Evolutionary conservation across 768 basidiomycete genomes (phyloP), one percentile per base, ranked within the genome.

Genomic region (Suillus plorans): DNA sequence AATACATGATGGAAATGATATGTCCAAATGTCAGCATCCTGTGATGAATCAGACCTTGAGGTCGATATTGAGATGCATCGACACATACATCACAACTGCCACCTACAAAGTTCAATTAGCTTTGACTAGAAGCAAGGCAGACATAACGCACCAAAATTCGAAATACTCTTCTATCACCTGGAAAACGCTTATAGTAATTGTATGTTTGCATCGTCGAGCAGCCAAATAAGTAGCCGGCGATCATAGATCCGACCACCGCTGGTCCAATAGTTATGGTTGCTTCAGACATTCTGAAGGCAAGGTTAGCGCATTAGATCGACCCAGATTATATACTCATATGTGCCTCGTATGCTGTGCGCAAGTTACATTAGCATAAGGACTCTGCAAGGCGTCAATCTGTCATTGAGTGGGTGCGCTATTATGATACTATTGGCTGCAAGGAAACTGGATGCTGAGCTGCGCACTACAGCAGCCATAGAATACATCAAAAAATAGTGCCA

Each of bases 201-300:
- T 58, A 50, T 4, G 62, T 50, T 63, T 66, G 62, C 36, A 66
- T 10, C 13, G 56, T 50, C 28, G 65, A 55, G 25, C 65, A 66
- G 4, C 65, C 65, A n/a, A 66, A 66, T 13, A 59, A 50, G 34
- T 22, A 64, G 56, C 62, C 34, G 4, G 65, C 56, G 20, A 42
- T 34, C 50, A 61, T 64, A 5, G 47, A 36, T 36, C 61, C 64
- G 10, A 64, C 37, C 37, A 66, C 45, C 18, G 65, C 65, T 58
- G 65, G 65, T 49, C 65, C 56, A 22, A 63, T 55, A 41, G 56
- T 63, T 22, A 63, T 7, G 22, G 22, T 56, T 64, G 65, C 25
- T 49, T 12, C 25, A 25, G 57, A 25, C 57, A 41, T 58, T 58
- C 5, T 10, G 16, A 18, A 39, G 9, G 14, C 5, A 58, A 58